Evolutionary conservation across 495 filamentous ascomycete species (phyloP), one percentile per base, ranked within the genome.

Genomic region (Xanthoparmelia taractica): DNA sequence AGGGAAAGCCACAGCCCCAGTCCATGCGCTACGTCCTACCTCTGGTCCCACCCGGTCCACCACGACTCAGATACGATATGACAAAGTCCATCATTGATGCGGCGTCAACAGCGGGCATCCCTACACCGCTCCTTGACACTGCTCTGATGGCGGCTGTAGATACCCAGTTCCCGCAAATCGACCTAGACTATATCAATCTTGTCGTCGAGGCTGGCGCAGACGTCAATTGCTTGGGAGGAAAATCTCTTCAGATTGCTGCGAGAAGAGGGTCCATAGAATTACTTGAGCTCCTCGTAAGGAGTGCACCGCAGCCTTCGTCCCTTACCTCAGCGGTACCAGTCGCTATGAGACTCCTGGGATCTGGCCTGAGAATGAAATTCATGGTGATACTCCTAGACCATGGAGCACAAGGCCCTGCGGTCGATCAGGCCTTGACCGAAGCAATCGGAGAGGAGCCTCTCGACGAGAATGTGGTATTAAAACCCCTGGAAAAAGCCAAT

Each of bases 11-110:
- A 17, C 43, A n/a, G 36, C 37, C 36, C 31, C 29, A 56, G 7
- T 67, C 61, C 45, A 48, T 67, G 61, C 60, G 55, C 45, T 27
- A 41, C 29, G 37, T 67, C 17, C 40, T 67, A 4, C 65, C 65
- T 37, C 45, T 60, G 4, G 43, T 67, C 4, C 65, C 65, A 31
- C 43, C 2, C 3, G 23, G 17, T 54, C 61, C 65, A 18, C 45
- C 47, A 50, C 20, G 38, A 43, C 34, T 64, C n/a, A 55, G 57
- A 55, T 60, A 52, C 29, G 36, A 60, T 20, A 67, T 67, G 65
- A 64, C 57, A 4, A 63, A 43, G 40, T 55, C 38, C 29, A 59
- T 67, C 57, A 60, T 67, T 27, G 40, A 57, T 25, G 65, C 65
- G 4, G 61, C 61, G 47, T 41, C 37, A 23, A 33, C 27, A 27